A percentile compares a stretch with the other conserved stretches of the same genome.
Conservation (phyloP, 1,284 basidiomycete genomes). For the Grifola frondosa region DNA sequence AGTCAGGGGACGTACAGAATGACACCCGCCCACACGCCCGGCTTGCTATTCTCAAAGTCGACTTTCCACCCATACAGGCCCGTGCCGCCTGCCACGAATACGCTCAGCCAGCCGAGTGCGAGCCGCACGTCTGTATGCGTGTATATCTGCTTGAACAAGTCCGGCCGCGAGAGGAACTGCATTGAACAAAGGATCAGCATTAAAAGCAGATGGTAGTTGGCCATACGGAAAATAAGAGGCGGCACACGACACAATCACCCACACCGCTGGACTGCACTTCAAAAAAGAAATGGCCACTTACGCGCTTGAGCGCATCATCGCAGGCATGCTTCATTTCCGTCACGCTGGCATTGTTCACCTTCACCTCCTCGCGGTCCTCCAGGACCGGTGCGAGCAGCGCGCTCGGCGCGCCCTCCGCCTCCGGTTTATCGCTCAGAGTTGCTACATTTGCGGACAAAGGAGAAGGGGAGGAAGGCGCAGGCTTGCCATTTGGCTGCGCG, state of each 20-base stretch:
- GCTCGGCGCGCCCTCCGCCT: conserved; percentile 12
- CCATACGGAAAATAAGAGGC: background rate
- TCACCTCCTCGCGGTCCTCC: conserved; percentile 61
- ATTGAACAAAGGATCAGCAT: background rate
- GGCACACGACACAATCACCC: background rate
- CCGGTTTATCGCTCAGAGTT: conserved; percentile 8
- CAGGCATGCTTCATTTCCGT: conserved; percentile 87
- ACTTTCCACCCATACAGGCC: conserved; percentile 81
- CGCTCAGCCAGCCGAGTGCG: conserved; percentile 79
- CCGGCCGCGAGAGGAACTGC: conserved; percentile 77
- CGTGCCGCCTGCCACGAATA: conserved; percentile 77
- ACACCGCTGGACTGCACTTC: background rate
- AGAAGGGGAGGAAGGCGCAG: conserved; percentile 9
- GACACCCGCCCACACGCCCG: conserved; percentile 75
- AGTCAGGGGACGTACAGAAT: conserved; percentile 52
- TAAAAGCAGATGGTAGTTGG: background rate
- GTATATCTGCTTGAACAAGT: conserved; percentile 83
- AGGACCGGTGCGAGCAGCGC: conserved; percentile 20
- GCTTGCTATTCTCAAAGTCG: conserved; percentile 85
- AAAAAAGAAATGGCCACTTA: conserved; percentile 44
- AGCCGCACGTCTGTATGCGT: conserved; percentile 85
- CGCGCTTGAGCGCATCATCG: conserved; percentile 88
- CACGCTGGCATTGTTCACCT: conserved; percentile 81
- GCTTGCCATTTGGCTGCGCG: conserved; percentile 11
- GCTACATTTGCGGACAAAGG: background rate